Evolutionary conservation across 306 rosid genomes (phyloP).

Genomic region (Lotus japonicus): DNA sequence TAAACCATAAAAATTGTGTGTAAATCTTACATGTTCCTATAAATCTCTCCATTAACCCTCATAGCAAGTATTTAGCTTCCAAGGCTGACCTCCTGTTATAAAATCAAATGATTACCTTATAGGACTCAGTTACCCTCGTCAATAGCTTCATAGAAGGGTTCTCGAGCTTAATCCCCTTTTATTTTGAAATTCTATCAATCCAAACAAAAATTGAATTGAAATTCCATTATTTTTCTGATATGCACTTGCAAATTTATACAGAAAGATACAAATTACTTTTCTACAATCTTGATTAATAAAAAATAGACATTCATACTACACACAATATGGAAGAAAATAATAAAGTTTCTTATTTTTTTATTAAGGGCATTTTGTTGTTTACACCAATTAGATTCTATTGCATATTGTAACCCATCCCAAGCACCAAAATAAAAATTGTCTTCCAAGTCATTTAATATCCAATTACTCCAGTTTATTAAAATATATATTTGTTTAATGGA

Average conservation of each 20-base stretch:
- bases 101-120: not conserved
- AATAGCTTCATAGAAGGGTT: not conserved
- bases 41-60: not conserved
- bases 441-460: not conserved
- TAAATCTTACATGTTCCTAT: not conserved
- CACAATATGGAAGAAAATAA: not conserved
- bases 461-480: not conserved
- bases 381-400: not conserved
- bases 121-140: not conserved
- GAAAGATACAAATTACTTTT: not conserved
- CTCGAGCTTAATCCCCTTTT: not conserved
- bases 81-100: not conserved
- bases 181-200: not conserved
- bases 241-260: not conserved
- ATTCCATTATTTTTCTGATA: not conserved
- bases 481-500: not conserved
- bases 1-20: not conserved
- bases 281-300: not conserved
- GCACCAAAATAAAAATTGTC: not conserved
- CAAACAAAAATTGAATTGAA: not conserved
- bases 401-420: not conserved
- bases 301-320: not conserved
- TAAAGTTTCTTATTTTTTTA: not conserved
- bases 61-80: not conserved
- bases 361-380: not conserved